A percentile compares a stretch with the other conserved stretches of the same genome.
Evolutionary conservation across 176 grass and related monocot genomes (phyloP).

Genomic region (Lolium perenne): DNA sequence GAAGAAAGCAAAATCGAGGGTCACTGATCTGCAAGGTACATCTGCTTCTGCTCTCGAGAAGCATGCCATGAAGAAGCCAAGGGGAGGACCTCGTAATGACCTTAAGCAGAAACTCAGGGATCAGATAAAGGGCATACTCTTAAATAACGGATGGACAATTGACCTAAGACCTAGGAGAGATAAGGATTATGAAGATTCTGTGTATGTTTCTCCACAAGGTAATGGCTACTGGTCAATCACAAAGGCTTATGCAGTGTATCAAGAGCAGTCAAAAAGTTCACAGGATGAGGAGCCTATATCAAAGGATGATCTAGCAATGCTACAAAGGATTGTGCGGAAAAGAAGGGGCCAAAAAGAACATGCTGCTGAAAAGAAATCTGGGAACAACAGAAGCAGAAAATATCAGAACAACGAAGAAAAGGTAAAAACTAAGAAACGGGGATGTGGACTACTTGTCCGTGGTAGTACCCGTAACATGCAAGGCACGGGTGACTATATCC

Average conservation of each 20-base stretch:
- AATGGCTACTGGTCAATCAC: constrained; percentile 95
- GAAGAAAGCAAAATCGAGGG: constrained; percentile 55
- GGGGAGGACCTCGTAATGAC: constrained; percentile 47
- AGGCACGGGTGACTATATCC: constrained; percentile 59
- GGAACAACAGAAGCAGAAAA: constrained; percentile 50
- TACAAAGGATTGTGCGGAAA: constrained; percentile 86
- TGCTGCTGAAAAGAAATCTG: constrained; percentile 54
- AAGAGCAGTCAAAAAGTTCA: constrained; percentile 59
- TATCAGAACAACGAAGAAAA: constrained; percentile 33
- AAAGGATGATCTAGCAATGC: constrained; percentile 68
- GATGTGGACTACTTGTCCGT: constrained; percentile 58
- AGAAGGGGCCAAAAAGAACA: constrained; percentile 57
- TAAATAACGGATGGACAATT: constrained; percentile 85
- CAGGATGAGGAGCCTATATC: constrained; percentile 58
- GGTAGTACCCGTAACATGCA: constrained; percentile 50
- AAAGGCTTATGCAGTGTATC: constrained; percentile 89
- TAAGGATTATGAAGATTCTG: constrained; percentile 83
- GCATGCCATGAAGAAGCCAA: constrained; percentile 51
- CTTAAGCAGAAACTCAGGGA: constrained; percentile 78
- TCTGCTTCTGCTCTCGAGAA: constrained; percentile 37
- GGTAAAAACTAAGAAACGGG: constrained; percentile 45
- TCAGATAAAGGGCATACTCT: constrained; percentile 74
- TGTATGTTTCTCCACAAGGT: constrained; percentile 83
- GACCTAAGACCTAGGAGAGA: constrained; percentile 71
- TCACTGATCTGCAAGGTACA: constrained; percentile 30